Base-by-base conservation (phyloP, 1,284 basidiomycete species). In the Sanghuangporus sanghuang region DNA sequence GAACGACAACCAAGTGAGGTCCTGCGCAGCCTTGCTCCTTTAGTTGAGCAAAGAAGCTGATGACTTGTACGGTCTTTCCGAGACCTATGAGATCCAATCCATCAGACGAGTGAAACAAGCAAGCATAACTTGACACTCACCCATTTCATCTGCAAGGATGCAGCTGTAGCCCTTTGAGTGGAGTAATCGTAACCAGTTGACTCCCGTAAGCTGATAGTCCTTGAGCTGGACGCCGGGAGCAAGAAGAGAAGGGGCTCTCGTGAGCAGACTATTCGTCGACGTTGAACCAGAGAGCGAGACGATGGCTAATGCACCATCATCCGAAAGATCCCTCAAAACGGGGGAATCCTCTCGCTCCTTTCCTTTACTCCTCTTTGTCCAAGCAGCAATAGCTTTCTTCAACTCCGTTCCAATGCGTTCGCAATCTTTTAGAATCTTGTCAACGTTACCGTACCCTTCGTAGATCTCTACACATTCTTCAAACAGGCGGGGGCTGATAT, bases 71-170 rank as follows among this genome's bases (percentile, higher is more conserved):
- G 1, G 96, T 99, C 81, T 99, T 99, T 36, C 97, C 97, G 63
- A 99, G 86, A 71, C 95, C 93, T 94, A 69, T 38, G 42, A 52
- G 21, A 27, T 35, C 27, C 38, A 57, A 38, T 3, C 61, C n/a
- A 44, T 52, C 49, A 32, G 40, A 4, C 36, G 23, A 39, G 3
- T 21, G 6, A 59, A 16, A 6, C 14, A 32, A n/a, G 18, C 18
- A 7, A 27, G 27, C 27, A 32, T 32, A 36, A 50, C 57, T 60
- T 58, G 59, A 56, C 38, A 40, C 48, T 11, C 16, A 81, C 95
- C 95, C 96, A 98, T 98, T 76, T 98, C 95, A 76, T 99, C 96
- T 1, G 96, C 96, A 35, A 99, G 82, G 72, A 99, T 99, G 75
- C 96, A 98, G 65, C 93, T 96, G 58, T 92, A 83, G 64, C 84